phyloP scores from a whole-genome alignment of 2,329 filamentous ascomycete genomes.

The Fusarium kyushuense region DNA sequence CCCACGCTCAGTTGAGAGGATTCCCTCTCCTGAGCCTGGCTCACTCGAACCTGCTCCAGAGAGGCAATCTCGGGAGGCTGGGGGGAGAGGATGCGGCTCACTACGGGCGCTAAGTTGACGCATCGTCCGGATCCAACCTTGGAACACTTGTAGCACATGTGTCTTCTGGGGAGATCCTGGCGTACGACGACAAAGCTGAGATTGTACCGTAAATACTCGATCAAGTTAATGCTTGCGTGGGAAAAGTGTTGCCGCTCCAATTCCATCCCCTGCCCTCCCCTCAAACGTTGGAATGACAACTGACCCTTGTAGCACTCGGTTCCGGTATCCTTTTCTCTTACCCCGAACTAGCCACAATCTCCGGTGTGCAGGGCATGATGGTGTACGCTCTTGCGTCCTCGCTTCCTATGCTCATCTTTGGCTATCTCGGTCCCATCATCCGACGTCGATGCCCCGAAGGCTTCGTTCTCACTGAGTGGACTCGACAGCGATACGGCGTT shows the following conservation, averaged over 20 bases:
- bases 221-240: constrained; percentile 99
- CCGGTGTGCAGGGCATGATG: constrained; percentile 81
- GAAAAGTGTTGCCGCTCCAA: constrained; percentile 93
- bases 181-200: constrained; percentile 79
- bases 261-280: constrained; percentile 48
- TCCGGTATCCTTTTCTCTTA: constrained; percentile 88
- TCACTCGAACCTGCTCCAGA: constrained; percentile 38
- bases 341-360: constrained; percentile 81
- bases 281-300: constrained; percentile 47
- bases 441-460: constrained; percentile 83
- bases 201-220: constrained; percentile 95
- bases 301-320: constrained; percentile 76
- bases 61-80: constrained; percentile 48
- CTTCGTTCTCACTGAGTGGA: constrained; percentile 88
- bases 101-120: constrained; percentile 84
- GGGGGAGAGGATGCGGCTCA: constrained; percentile 71
- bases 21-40: constrained; percentile 3
- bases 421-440: constrained; percentile 80
- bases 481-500: constrained; percentile 79
- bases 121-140: constrained; percentile 65
- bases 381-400: constrained; percentile 80
- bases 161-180: constrained; percentile 55
- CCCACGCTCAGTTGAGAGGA: constrained; percentile 11
- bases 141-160: neutral
- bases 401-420: constrained; percentile 80